These are phyloP conservation scores for Phytophthora pluvialis DNA, from an alignment of 352 stramenopile genomes.

Conservation along the genomic window DNA sequence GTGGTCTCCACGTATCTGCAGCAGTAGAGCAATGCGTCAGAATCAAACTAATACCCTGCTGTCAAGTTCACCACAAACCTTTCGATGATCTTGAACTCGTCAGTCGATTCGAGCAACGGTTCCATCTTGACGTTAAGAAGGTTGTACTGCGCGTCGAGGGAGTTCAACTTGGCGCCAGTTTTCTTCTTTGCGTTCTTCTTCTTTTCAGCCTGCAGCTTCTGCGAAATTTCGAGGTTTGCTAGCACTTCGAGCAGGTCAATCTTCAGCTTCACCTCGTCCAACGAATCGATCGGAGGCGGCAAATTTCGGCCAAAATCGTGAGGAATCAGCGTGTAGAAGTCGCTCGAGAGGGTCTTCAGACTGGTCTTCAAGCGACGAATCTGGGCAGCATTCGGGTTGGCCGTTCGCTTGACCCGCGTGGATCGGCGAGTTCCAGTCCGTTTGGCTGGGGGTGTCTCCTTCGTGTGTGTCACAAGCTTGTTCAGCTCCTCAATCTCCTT, in stretches of 20 bases:
- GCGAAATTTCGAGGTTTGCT: slow-evolving; percentile 69
- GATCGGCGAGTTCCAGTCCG: slow-evolving; percentile 30
- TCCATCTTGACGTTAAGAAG: slow-evolving; percentile 65
- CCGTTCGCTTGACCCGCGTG: slow-evolving; percentile 31
- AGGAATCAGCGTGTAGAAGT: slow-evolving; percentile 79
- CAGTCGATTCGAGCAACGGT: slow-evolving; percentile 35
- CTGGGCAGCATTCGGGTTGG: slow-evolving; percentile 35
- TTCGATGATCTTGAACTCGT: slow-evolving; percentile 64
- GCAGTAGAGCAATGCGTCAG: neutral
- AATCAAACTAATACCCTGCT: neutral
- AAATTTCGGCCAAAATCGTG: slow-evolving; percentile 69
- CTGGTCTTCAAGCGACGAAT: slow-evolving; percentile 52
- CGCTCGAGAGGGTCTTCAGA: slow-evolving; percentile 62
- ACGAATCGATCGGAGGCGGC: slow-evolving; percentile 62
- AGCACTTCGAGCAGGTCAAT: slow-evolving; percentile 75
- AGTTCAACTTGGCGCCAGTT: slow-evolving; percentile 40
- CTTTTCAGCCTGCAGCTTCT: slow-evolving; percentile 61
- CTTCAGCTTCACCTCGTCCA: slow-evolving; percentile 72
- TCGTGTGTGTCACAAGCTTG: slow-evolving; percentile 19
- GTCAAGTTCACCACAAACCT: slow-evolving; percentile 25
- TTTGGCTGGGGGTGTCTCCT: slow-evolving; percentile 6
- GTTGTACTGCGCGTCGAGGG: slow-evolving; percentile 67
- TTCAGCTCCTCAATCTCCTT: slow-evolving; percentile 51
- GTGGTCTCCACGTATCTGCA: slow-evolving; percentile 68
- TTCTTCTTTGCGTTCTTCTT: slow-evolving; percentile 45